Base-by-base conservation (phyloP, 106 monocot species). In the Dioscorea alata region DNA sequence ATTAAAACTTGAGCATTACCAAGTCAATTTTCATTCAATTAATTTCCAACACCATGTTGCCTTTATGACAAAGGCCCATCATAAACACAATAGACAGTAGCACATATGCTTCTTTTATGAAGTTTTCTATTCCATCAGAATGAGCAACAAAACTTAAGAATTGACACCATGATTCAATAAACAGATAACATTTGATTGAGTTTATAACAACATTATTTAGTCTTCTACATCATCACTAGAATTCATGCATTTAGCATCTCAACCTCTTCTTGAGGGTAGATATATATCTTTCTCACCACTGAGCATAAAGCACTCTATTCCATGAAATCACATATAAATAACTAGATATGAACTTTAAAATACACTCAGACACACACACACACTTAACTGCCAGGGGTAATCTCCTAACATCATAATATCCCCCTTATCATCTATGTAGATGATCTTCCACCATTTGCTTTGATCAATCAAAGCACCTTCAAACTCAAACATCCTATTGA, bases 401-500 rank as follows among this genome's bases (percentile, higher is more conserved):
- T 77, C 76, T 71, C 76, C 71, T 34, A 71, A 24, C 32, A 52
- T 33, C 50, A 58, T 66, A n/a, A 66, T 51, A 23, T 71, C 63
- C 8, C 57, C 65, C 22, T 78, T 66, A 23, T 64, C 49, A 23
- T 72, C 59, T 1, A 48, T 72, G 65, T 78, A 67, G 4, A 72
- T 33, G 19, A 78, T 49, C 49, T 67, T 24, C 78, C 66, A 78
- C 8, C 66, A 51, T 31, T 22, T 66, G 23, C 61, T 66, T 10
- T 22, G 4, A 28, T 59, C 66, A 6, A 35, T 42, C 25, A 78
- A 33, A 21, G 34, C 34, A 28, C 71, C 70, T 19, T 77, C 16
- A 24, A 77, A 77, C 49, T 60, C 71, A 71, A 71, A 77, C 77
- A 77, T 71, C 49, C 12, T 17, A 16, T 77, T 66, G 4, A 72